Base-by-base conservation (phyloP, 2,329 filamentous ascomycete species). In the Alternaria novae-zelandiae region DNA sequence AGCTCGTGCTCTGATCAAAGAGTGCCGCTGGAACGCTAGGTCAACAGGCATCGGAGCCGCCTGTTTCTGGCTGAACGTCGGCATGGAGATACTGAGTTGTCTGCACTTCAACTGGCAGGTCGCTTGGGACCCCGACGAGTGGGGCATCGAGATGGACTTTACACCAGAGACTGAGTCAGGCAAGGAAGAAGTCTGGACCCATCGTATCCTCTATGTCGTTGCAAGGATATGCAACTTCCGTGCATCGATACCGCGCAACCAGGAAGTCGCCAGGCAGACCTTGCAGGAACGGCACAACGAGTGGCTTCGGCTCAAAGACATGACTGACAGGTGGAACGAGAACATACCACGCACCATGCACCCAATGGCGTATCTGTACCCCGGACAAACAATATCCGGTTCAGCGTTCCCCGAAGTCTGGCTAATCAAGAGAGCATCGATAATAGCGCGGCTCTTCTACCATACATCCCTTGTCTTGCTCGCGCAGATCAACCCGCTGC, bases 11-110 rank as follows among this genome's bases (percentile, higher is more conserved):
- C 83, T 97, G 54, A 94, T 97, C 72, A 92, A 93, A 65, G 93
- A 97, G 75, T 97, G 94, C 73, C 89, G 90, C 5, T 97, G 95
- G 95, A 91, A 93, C 72, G 93, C 93, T 0, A 88, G 85, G 65
- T 91, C 91, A 36, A 87, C 86, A 1, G 94, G 94, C 0, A 88
- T 97, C 20, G 94, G 93, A 1, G 88, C 90, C 0, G 93, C 94
- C 1, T 97, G 94, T 78, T 97, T 97, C 81, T 97, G 95, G 94
- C 84, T 97, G 41, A 97, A 96, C 72, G 89, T 97, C 15, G 91
- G 91, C 15, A 91, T 97, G 86, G 95, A 98, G 77, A 84, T 97
- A n/a, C 84, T 97, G 26, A 93, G 89, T 67, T 97, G 94, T 78
- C 83, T 97, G 15, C 90, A 93, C 68, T 93, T 93, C 80, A 94